A percentile compares a stretch with the other conserved stretches of the same genome.
Evolutionary conservation across 805 yeast genomes (phyloP).

Genomic region (Yamadazyma olivae): DNA sequence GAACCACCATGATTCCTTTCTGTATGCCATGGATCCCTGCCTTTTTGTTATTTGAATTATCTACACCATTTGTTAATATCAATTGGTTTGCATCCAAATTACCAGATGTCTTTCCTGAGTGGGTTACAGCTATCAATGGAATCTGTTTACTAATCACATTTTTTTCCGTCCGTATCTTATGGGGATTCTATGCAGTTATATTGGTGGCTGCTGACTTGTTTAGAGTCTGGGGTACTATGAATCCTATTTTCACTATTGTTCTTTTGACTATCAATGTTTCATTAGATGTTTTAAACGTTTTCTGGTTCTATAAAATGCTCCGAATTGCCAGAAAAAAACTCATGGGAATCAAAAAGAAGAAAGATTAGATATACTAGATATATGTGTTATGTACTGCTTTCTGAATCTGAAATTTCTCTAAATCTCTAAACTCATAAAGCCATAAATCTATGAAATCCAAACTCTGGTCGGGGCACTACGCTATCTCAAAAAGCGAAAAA

Average conservation of each 20-base stretch:
- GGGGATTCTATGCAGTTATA: conserved; percentile 80
- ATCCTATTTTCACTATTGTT: conserved; percentile 44
- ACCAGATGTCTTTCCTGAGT: conserved; percentile 57
- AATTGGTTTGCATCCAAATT: conserved; percentile 87
- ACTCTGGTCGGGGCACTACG: no score
- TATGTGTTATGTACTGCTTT: no score
- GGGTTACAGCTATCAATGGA: conserved; percentile 64
- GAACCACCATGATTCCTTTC: conserved; percentile 63
- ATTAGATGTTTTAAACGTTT: conserved; percentile 66
- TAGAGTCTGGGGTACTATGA: conserved; percentile 41
- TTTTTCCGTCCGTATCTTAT: conserved; percentile 72
- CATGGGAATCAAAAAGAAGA: not conserved
- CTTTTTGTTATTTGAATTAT: conserved; percentile 80
- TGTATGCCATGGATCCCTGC: conserved; percentile 79
- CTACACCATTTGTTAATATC: conserved; percentile 92
- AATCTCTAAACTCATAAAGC: no score
- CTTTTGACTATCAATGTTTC: conserved; percentile 58
- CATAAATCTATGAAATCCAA: no score
- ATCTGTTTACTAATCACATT: conserved; percentile 63
- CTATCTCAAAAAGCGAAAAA: no score
- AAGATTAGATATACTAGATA: not conserved
- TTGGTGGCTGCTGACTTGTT: conserved; percentile 48
- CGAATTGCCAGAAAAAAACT: conserved; percentile 59
- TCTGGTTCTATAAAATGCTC: conserved; percentile 91
- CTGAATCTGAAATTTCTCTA: no score